Base-by-base conservation (phyloP, 192 early-diverging fungal genomes). In the Mortierella hygrophila region DNA sequence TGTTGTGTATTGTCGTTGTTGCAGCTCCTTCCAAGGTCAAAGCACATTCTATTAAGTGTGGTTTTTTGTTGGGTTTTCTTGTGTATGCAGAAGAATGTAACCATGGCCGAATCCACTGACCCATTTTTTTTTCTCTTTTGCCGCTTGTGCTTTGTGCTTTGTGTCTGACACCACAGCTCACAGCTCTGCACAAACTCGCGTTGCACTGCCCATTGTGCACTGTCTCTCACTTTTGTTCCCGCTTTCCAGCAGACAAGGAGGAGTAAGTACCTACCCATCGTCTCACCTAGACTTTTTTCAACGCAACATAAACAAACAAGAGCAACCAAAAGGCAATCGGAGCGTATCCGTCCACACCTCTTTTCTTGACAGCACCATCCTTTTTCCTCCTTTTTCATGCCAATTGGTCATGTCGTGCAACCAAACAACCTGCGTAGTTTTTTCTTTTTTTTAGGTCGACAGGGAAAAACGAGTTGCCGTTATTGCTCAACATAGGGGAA, bases 21-120 rank as follows among this genome's bases (percentile, higher is more conserved):
- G 55, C 16, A n/a, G 55, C 26, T n/a, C 2, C 15, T 16, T 15
- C 3, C n/a, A 29, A 29, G 60, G 29, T 13, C 60, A 65, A 65
- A 35, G 60, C 60, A 65, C 26, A 29, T 32, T 26, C 15, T 32
- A 65, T 65, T 65, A 65, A 65, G 26, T 65, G 60, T 65, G 60
- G 60, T 65, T 65, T 65, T 65, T 32, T 32, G 11, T 15, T 29
- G 18, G 49, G 13, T 15, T 65, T 65, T 10, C 26, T 65, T 10
- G n/a, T 65, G 29, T 65, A 65, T 65, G 60, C 60, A 65, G 29
- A 65, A 65, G 60, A 65, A 65, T 65, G n/a, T 26, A 65, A 65
- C 60, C 29, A 65, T 32, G 9, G 9, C 26, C 60, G 3, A 63
- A 63, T 26, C 11, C 29, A 63, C 26, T 63, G 29, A 32, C 60